A percentile compares a stretch with the other conserved stretches of the same genome.
phyloP scores from a whole-genome alignment of 1,284 basidiomycete genomes.

The Leccinum subfulvum region DNA sequence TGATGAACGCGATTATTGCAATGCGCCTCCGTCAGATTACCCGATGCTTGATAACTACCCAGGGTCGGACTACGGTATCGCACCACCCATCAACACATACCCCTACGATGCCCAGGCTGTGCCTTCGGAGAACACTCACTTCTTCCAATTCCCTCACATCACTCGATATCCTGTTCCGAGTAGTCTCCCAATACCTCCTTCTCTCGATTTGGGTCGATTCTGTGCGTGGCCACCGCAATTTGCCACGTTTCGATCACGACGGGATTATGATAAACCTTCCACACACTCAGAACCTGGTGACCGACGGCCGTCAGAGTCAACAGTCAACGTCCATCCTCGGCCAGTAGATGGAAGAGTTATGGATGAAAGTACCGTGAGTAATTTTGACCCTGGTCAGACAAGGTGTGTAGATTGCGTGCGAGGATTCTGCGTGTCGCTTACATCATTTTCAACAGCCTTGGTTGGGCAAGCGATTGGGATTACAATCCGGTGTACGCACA shows the following conservation, averaged over 20 bases:
- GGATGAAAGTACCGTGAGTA: constrained; percentile 4
- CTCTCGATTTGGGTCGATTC: constrained; percentile 5
- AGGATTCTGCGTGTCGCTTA: constrained; percentile 5
- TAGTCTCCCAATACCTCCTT: constrained; percentile 18
- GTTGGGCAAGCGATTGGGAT: constrained; percentile 28
- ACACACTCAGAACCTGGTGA: constrained; percentile 7
- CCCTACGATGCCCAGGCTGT: constrained; percentile 12
- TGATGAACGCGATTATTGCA: constrained; percentile 13
- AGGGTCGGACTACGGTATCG: constrained; percentile 18
- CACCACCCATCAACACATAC: constrained; percentile 13
- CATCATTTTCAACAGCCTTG: constrained; percentile 9
- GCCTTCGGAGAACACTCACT: constrained; percentile 20
- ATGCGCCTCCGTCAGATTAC: constrained; percentile 16
- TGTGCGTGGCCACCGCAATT: constrained; percentile 5
- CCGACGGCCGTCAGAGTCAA: constrained; percentile 8
- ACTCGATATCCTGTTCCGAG: constrained; percentile 31
- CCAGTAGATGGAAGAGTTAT: constrained; percentile 10
- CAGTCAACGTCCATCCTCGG: constrained; percentile 14
- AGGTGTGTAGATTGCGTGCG: constrained; percentile 11
- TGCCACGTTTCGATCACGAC: constrained; percentile 13
- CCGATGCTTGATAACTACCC: constrained; percentile 13
- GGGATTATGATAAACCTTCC: constrained; percentile 13
- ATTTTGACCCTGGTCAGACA: constrained; percentile 7
- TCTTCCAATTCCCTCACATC: constrained; percentile 30
- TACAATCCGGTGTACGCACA: constrained; percentile 9